Evolutionary conservation across 768 basidiomycete species (phyloP), one percentile per base, ranked within the genome.

Genomic region (Suillus variegatus): DNA sequence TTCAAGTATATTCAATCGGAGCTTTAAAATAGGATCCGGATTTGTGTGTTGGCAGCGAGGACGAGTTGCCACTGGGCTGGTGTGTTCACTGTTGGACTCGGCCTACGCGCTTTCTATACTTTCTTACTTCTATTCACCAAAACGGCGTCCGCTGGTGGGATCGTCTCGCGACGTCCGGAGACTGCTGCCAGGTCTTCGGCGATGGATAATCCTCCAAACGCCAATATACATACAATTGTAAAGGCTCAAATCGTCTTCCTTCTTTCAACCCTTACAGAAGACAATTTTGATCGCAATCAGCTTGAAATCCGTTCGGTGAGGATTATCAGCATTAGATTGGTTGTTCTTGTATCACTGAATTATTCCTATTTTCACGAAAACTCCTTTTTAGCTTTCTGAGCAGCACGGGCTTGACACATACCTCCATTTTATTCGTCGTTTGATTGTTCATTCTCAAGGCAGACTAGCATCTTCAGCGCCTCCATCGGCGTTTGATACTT

Each of bases 171-270:
- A 83, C 88, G 88, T 81, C 87, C 86, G 84, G 86, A 87, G 85
- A 88, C 87, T 79, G 85, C 86, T 79, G 84, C 85, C 82, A 88
- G 90, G 89, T 82, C 82, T 72, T 88, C 89, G 82, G 86, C 89
- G 80, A 93, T 92, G 92, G 92, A 93, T 82, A 91, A 86, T 76
- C 87, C 90, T 84, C 86, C 90, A 80, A 89, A 79, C 75, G 88
- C 90, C 76, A 93, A 92, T 78, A 93, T 94, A 75, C 89, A 93
- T 79, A 94, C 92, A 76, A 94, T 94, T 78, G 93, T 95, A 81
- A 93, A 93, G 80, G 92, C 96, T 66, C 96, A 99, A 84, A 96
- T 99, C 75, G 95, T 97, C 70, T 99, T 99, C 80, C 85, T 98
- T 65, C 86, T 99, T 69, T 95, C 94, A 36, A 98, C 95, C 35